Conservation (phyloP, 352 stramenopile genomes). For the Saprolegnia parasitica region DNA sequence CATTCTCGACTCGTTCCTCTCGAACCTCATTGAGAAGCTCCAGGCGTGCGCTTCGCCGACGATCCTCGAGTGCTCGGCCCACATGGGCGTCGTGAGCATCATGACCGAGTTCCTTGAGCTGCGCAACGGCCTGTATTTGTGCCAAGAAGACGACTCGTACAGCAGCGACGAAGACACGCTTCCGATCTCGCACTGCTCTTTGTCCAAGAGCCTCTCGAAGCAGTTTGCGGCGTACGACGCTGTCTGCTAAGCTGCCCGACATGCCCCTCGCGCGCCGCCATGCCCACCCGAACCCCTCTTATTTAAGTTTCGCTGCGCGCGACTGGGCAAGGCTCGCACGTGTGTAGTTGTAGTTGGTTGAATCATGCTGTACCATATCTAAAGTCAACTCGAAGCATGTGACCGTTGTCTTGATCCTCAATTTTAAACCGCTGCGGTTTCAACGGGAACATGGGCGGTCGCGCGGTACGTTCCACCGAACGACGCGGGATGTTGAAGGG, state of each 20-base stretch:
- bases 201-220: slow-evolving; percentile 70
- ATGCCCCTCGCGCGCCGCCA: background rate
- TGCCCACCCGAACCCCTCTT: background rate
- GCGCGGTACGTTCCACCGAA: too few relatives aligned
- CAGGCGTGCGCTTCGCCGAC: slow-evolving; percentile 39
- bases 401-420: background rate
- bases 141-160: slow-evolving; percentile 36
- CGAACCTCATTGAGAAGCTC: slow-evolving; percentile 49
- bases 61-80: slow-evolving; percentile 53
- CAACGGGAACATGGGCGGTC: background rate
- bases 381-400: background rate
- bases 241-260: slow-evolving; percentile 44
- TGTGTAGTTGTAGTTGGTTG: slow-evolving; percentile 19
- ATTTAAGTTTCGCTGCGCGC: slow-evolving; percentile 9
- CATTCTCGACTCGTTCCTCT: slow-evolving; percentile 22
- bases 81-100: slow-evolving; percentile 75
- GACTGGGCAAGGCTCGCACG: background rate
- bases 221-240: slow-evolving; percentile 73
- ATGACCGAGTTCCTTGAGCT: slow-evolving; percentile 82
- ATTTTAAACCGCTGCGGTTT: background rate
- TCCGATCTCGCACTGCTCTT: slow-evolving; percentile 61
- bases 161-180: slow-evolving; percentile 24
- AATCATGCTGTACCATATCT: slow-evolving; percentile 17
- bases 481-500: too few relatives aligned
- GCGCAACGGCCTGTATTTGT: slow-evolving; percentile 73